These are phyloP conservation scores for Geotrichum cucujoidarum DNA, from an alignment of 1,139 yeast species.

Conservation along the genomic window DNA sequence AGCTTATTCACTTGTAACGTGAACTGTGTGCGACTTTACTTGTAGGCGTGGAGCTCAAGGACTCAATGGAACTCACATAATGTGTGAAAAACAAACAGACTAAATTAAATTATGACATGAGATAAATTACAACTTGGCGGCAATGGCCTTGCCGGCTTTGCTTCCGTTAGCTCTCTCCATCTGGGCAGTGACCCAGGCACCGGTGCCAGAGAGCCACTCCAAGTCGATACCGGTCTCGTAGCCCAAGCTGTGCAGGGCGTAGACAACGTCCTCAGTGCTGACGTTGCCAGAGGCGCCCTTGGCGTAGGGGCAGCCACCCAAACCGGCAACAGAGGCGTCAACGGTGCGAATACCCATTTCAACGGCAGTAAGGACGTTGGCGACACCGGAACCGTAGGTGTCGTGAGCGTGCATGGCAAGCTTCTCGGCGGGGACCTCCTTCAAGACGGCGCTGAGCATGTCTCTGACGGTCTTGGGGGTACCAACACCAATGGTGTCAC, in stretches of 20 bases:
- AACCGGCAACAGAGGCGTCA: slow-evolving; percentile 36
- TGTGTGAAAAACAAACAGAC: too few species aligned
- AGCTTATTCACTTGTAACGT: too few species aligned
- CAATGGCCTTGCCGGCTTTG: slow-evolving; percentile 34
- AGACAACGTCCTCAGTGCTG: slow-evolving; percentile 37
- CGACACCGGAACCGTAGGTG: slow-evolving; percentile 39
- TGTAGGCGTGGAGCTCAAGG: too few species aligned
- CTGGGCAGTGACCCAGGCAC: slow-evolving; percentile 33
- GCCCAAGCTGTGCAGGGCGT: slow-evolving; percentile 37
- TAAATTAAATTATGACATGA: background rate
- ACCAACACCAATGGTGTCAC: slow-evolving; percentile 39
- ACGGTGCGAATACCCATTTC: slow-evolving; percentile 36
- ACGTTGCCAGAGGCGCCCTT: slow-evolving; percentile 39
- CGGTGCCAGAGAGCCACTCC: slow-evolving; percentile 29
- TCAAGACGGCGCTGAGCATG: slow-evolving; percentile 30
- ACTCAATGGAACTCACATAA: too few species aligned
- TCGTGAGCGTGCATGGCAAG: slow-evolving; percentile 40
- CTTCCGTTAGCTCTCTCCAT: slow-evolving; percentile 32
- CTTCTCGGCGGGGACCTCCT: slow-evolving; percentile 28
- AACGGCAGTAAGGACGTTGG: slow-evolving; percentile 35
- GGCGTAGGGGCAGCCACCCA: slow-evolving; percentile 41
- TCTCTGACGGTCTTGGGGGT: slow-evolving; percentile 32
- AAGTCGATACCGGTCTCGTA: slow-evolving; percentile 35
- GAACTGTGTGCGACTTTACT: too few species aligned
- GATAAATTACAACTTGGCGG: slow-evolving; percentile 9